Base-by-base conservation (phyloP, 352 stramenopile genomes). In the Phytophthora agathidicida region DNA sequence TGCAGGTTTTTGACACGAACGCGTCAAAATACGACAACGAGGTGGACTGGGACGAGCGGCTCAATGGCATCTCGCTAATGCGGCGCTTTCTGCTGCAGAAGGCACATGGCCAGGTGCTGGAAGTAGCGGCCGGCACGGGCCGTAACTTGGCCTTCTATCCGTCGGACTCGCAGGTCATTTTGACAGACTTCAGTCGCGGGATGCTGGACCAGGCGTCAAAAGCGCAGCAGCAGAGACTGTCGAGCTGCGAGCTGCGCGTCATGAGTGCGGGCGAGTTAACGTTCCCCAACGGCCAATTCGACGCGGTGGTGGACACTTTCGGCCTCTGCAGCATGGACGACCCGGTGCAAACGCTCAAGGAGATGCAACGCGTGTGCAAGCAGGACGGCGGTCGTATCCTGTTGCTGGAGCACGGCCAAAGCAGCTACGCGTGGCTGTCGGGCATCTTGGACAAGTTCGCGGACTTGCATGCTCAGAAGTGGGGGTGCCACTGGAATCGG, bases 231-330 rank as follows among this genome's bases (percentile, higher is more conserved):
- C 53, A 55, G 6, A n/a, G 41, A 14, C 43, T 75, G 10, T 23
- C 28, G 8, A 56, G 31, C 23, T 88, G 67, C 38, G 68, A 85
- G 26, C 54, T 80, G 17, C 53, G 50, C 7, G 75, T 92, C 42
- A 92, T 94, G 82, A 77, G 71, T 28, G 82, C 80, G 0, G 66
- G 65, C 24, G 57, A 68, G 7, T 58, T 96, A 33, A 19, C 41
- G 22, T 98, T 98, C 64, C 43, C 61, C 3, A 73, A 89, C 42
- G 58, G 86, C 33, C 66, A 56, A 1, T 98, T 98, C 73, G 95
- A 98, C 71, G 97, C 94, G 3, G 92, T 98, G 27, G 92, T 98
- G 16, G 96, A 98, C 71, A 98, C 96, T 2, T 99, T 99, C 70
- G 96, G 96, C 1, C 76, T 99, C 3, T 99, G 96, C 67, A 97